Base-by-base conservation (phyloP, 2,329 filamentous ascomycete species). In the Fusarium sp. region DNA sequence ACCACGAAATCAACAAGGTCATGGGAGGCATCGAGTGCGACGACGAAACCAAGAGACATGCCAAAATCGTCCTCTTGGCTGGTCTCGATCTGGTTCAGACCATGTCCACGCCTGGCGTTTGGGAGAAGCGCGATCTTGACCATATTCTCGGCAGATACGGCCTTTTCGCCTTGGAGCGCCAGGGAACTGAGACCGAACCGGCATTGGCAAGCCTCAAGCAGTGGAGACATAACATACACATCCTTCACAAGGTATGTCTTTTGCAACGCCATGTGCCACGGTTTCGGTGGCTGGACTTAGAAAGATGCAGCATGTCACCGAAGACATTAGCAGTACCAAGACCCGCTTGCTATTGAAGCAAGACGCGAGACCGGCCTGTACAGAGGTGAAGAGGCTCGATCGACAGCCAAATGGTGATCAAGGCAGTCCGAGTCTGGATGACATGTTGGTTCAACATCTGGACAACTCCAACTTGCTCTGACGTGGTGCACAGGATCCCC, bases 181-280 rank as follows among this genome's bases (percentile, higher is more conserved):
- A 91, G 47, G 95, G 95, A 52, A 97, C 95, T 27, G 94, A 97
- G 79, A 93, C 97, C 59, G 94, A 97, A 70, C 93, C 97, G 80
- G 95, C 95, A 2, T 87, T 98, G 54, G 91, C 92, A n/a, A 92
- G 91, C 52, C 86, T 98, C 56, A 92, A 95, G 80, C 90, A 91
- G 69, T 98, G 93, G 90, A 92, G 94, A 79, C 90, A 95, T 77
- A 97, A 97, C 77, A 91, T 98, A 70, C 92, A 94, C 79, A 93
- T 97, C 64, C 96, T 98, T 72, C 93, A 94, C 66, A 81, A 83
- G 77, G 81, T 81, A 64, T 22, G 22, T 36, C 14, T 33, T 33
- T 27, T 6, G 18, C 20, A 25, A 25, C 29, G 5, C 20, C 66
- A 56, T 33, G 60, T 45, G 70, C 47, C 25, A n/a, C 3, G 10